Base-by-base conservation (phyloP, 2,329 filamentous ascomycete species). In the Colletotrichum sp. region DNA sequence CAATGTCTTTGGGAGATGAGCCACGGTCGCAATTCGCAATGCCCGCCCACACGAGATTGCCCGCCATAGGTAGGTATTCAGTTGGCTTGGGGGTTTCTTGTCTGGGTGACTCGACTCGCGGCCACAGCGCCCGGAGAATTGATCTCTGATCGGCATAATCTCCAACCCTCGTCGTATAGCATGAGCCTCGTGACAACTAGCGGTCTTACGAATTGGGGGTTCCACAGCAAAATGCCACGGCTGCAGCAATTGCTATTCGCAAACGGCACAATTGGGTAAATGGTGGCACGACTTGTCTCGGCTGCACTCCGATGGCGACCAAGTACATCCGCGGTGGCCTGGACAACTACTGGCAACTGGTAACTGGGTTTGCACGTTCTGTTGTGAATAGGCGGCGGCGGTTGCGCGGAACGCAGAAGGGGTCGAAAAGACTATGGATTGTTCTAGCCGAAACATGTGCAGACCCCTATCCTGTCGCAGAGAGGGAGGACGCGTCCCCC, bases 381-480 rank as follows among this genome's bases (percentile, higher is more conserved):
- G 28, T 30, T 60, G 28, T 18, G 28, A n/a, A 32, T 34, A 32
- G 58, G 28, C 27, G 55, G 25, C 60, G 10, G 30, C 52, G 52
- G 56, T 48, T 64, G 69, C 27, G 55, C 12, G 61, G 39, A 58
- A 62, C 55, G 62, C 69, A 64, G 39, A 64, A 52, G 34, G 67
- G 36, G 55, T 5, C 67, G 15, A 48, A 52, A 64, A 48, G 43
- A 68, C 39, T 28, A 72, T 67, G 62, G 27, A 61, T 62, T 73
- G 69, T 75, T 32, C 73, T 68, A 68, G 73, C 70, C 70, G 73
- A 75, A 75, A 75, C 73, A 73, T 25, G 15, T 34, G 36, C 25
- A 52, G 67, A 64, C 69, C 69, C 73, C 69, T 68, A 64, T 68
- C 28, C n/a, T 48, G 69, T 67, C 56, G 58, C 66, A 58, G 43